These are phyloP conservation scores for Striga hermonthica DNA, from an alignment of 305 asterid genomes.

Conservation along the genomic window DNA sequence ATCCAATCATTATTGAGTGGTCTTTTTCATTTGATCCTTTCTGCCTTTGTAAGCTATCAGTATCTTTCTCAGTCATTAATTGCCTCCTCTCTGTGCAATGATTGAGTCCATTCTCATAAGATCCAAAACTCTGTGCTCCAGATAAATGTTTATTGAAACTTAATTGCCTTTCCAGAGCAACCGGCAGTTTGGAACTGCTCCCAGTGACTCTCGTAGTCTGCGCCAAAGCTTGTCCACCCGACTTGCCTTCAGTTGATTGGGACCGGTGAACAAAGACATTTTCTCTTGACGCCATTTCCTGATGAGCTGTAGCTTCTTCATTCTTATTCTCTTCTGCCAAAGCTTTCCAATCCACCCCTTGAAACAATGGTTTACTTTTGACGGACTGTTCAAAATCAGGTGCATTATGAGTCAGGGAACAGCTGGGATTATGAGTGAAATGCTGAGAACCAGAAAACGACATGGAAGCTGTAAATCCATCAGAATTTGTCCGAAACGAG, in stretches of 20 bases:
- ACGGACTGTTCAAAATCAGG: slow-evolving; percentile 89
- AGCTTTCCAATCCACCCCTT: slow-evolving; percentile 96
- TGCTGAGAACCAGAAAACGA: slow-evolving; percentile 94
- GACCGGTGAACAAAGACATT: slow-evolving; percentile 47
- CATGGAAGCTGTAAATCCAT: slow-evolving; percentile 87
- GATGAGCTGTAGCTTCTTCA: slow-evolving; percentile 50
- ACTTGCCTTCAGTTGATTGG: slow-evolving; percentile 54
- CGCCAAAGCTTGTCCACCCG: slow-evolving; percentile 47
- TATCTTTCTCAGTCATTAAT: slow-evolving; percentile 46
- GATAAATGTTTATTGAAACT: slow-evolving; percentile 46
- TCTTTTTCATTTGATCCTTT: slow-evolving; percentile 49
- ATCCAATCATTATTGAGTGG: slow-evolving; percentile 45
- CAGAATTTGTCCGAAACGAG: slow-evolving; percentile 73
- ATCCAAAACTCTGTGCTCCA: slow-evolving; percentile 50
- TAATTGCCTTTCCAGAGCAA: slow-evolving; percentile 57
- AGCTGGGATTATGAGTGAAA: slow-evolving; percentile 93
- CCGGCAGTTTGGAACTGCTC: slow-evolving; percentile 51
- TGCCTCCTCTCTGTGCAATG: slow-evolving; percentile 48
- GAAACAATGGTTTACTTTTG: slow-evolving; percentile 81
- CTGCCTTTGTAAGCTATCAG: slow-evolving; percentile 42
- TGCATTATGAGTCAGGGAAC: slow-evolving; percentile 71
- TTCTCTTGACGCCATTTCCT: slow-evolving; percentile 48
- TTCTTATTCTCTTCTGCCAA: slow-evolving; percentile 65
- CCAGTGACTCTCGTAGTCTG: slow-evolving; percentile 42
- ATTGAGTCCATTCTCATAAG: slow-evolving; percentile 57